Evolutionary conservation across 495 filamentous ascomycete genomes (phyloP), one percentile per base, ranked within the genome.

Genomic region (Podospora pseudopauciseta): DNA sequence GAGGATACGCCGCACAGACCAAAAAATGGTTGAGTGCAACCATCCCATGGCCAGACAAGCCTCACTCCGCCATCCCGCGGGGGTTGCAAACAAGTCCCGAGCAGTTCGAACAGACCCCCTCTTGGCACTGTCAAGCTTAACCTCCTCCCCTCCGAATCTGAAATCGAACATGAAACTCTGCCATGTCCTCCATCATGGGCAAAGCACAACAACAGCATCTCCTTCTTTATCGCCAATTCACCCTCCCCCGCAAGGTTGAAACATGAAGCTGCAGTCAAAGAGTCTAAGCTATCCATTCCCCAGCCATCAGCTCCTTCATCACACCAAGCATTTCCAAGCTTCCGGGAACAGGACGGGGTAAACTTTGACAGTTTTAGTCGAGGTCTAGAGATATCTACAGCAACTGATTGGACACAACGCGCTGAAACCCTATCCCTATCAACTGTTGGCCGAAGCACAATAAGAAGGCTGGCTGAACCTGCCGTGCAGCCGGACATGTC

Each of bases 121-220:
- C 30, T 23, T 23, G 20, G 20, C 20, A 23, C 20, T 23, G 20
- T 23, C 20, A 23, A 23, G 20, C 20, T 23, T 23, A 23, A 23
- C 30, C 30, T 32, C 7, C 1, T 7, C 30, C 30, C 30, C 30
- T 20, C 56, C 56, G 0, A 19, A 58, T 27, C 56, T 27, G 56
- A 61, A 61, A 61, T 28, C 26, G 30, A 61, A 61, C 26, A 61
- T 49, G 39, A 61, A 28, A 26, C 59, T 61, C 32, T 23, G 27
- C 59, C 27, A 27, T 32, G 30, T 32, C 19, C 23, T 32, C 26
- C 59, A 61, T 18, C 59, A 30, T 23, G 59, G 26, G 26, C 59
- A 61, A 59, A 59, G 6, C 20, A 16, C 39, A 49, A 27, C 15
- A 61, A 18, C 27, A 30, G 4, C 59, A 61, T 28, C 30, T 61